These are phyloP conservation scores for Lentinula detonsa DNA, from an alignment of 768 basidiomycete genomes.

Conservation along the genomic window DNA sequence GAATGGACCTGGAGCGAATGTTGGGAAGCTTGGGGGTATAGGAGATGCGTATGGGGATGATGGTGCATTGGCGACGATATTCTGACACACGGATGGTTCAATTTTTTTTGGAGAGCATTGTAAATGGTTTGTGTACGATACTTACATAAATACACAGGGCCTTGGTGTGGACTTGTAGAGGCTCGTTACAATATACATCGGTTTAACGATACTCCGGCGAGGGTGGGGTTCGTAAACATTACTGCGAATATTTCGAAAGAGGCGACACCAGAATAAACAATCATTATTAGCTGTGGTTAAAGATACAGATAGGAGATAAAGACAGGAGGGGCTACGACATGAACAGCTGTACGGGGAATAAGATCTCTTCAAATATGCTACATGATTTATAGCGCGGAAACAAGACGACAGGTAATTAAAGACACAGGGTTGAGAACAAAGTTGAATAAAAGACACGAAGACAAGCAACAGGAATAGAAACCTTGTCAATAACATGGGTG, in stretches of 20 bases:
- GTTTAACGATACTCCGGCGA: no score
- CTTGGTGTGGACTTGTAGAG: no score
- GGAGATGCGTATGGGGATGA: conserved; percentile 25
- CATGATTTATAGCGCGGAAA: background rate
- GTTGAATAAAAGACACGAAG: background rate
- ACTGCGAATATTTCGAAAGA: no score
- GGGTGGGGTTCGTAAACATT: no score
- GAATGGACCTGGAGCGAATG: conserved; percentile 61
- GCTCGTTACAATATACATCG: no score
- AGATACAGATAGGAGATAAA: background rate
- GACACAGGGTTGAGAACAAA: background rate
- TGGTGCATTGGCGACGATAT: conserved; percentile 54
- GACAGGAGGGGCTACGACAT: background rate
- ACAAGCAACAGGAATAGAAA: background rate
- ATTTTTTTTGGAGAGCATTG: no score
- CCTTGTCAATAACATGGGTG: background rate
- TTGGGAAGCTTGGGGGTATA: conserved; percentile 15
- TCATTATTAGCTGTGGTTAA: background rate
- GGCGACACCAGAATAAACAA: background rate
- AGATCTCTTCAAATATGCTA: background rate
- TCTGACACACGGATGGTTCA: conserved; percentile 25
- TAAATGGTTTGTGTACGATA: no score
- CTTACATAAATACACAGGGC: no score
- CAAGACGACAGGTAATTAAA: background rate
- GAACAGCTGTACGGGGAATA: background rate